phyloP scores from a whole-genome alignment of 2,329 filamentous ascomycete genomes.

The Sporothrix inflata region DNA sequence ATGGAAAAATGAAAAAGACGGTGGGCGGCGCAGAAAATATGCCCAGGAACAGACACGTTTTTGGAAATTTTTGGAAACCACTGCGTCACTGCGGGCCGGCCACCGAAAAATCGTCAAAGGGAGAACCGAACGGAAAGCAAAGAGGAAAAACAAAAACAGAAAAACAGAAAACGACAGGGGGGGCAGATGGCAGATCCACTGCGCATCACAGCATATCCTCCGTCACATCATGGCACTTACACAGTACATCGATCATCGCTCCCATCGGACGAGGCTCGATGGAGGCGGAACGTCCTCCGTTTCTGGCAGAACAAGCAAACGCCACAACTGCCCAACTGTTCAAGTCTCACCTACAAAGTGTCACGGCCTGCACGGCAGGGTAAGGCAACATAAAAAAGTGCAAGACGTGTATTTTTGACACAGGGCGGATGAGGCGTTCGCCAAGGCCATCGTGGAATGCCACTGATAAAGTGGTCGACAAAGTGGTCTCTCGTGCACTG shows the following conservation, averaged over 20 bases:
- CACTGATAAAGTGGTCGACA: neutral
- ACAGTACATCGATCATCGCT: neutral
- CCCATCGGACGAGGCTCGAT: neutral
- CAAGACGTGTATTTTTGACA: neutral
- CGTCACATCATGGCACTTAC: neutral
- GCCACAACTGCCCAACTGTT: neutral
- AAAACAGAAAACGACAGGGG: neutral
- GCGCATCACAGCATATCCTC: neutral
- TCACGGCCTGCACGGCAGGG: neutral
- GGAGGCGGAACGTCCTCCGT: neutral
- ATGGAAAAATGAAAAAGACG: neutral
- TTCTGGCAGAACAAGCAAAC: neutral
- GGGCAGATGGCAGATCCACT: neutral
- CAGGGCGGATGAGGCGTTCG: neutral
- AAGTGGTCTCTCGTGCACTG: neutral
- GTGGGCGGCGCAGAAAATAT: neutral
- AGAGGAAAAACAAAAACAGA: neutral
- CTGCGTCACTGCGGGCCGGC: neutral
- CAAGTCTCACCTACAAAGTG: neutral
- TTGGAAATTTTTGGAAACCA: neutral
- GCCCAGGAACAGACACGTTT: slow-evolving; percentile 6
- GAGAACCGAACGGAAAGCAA: neutral
- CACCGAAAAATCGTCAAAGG: neutral
- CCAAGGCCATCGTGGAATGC: neutral
- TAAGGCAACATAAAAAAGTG: neutral